Evolutionary conservation across 345 rosid species (phyloP).

Genomic region (Mangifera indica): DNA sequence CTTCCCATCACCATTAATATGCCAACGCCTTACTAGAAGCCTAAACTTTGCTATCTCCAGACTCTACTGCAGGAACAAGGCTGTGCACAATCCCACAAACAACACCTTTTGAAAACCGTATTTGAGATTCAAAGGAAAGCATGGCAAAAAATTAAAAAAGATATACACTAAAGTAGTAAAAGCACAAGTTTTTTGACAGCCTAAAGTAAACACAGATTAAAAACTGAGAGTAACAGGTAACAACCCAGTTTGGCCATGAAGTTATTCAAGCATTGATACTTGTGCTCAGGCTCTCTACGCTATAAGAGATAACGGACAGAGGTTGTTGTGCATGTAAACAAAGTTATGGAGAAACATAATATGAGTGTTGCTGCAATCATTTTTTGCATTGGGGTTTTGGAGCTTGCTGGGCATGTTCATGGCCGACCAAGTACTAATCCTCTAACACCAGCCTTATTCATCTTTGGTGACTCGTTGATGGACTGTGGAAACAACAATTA

Average conservation of each 20-base stretch:
- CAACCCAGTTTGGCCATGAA: neutral
- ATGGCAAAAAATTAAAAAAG: neutral
- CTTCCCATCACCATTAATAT: neutral
- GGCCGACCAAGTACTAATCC: constrained; percentile 21
- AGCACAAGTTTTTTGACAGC: neutral
- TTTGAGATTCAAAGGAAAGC: neutral
- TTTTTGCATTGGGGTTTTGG: constrained; percentile 14
- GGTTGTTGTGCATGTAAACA: neutral
- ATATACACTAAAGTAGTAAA: too few species aligned
- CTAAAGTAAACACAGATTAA: constrained; percentile 2
- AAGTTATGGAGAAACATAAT: neutral
- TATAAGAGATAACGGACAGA: neutral
- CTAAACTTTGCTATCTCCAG: neutral
- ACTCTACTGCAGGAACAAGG: too few species aligned
- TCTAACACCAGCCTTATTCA: constrained; percentile 37
- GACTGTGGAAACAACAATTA: constrained; percentile 46
- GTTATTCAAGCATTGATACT: neutral
- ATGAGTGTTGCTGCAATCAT: neutral
- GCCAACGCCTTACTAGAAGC: neutral
- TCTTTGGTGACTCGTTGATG: constrained; percentile 39
- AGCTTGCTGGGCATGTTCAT: constrained; percentile 22
- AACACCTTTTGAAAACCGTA: neutral
- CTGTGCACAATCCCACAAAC: neutral
- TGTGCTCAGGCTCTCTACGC: neutral
- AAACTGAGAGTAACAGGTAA: neutral